Percentiles rank a stretch among this genome's conserved stretches.
Evolutionary conservation across 1,284 basidiomycete genomes (phyloP).

Genomic region (Apiotrichum laibachii): DNA sequence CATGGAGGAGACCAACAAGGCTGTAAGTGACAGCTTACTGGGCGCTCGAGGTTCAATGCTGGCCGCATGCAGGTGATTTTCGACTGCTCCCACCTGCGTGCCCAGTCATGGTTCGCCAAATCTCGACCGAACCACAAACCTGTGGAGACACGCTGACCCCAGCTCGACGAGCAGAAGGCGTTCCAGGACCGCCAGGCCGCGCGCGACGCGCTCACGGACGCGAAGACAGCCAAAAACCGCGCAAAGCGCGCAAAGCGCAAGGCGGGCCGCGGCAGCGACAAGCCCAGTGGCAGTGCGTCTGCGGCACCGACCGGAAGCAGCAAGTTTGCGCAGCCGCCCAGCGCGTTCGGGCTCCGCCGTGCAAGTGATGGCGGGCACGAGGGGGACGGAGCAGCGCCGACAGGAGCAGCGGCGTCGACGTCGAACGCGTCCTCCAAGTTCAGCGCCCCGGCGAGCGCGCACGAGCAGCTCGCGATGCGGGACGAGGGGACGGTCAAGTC

Average conservation of each 20-base stretch:
- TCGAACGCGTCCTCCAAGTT: not conserved
- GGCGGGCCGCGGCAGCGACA: constrained; percentile 56
- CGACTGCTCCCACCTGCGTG: not conserved
- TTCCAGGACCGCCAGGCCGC: constrained; percentile 66
- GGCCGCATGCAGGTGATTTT: not conserved
- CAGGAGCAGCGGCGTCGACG: too few relatives aligned
- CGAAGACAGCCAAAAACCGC: constrained; percentile 88
- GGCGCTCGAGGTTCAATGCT: not conserved
- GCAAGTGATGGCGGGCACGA: constrained; percentile 38
- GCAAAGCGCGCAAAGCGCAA: constrained; percentile 89
- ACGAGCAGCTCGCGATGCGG: constrained; percentile 3
- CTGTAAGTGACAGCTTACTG: constrained; percentile 57
- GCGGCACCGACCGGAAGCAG: constrained; percentile 27
- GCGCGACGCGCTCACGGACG: constrained; percentile 65
- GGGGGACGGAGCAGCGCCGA: not conserved
- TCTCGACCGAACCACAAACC: too few relatives aligned
- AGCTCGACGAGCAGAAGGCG: constrained; percentile 66
- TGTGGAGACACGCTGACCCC: not conserved
- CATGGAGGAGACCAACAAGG: constrained; percentile 76
- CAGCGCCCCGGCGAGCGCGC: constrained; percentile 1
- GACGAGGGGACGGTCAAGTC: constrained; percentile 6
- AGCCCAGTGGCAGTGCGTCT: constrained; percentile 4
- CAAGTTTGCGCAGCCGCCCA: constrained; percentile 34
- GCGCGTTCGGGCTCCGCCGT: constrained; percentile 37
- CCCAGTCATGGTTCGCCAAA: too few relatives aligned